Evolutionary conservation across 306 rosid species (phyloP), one percentile per base, ranked within the genome.

Genomic region (Trichosanthes cucumerina): DNA sequence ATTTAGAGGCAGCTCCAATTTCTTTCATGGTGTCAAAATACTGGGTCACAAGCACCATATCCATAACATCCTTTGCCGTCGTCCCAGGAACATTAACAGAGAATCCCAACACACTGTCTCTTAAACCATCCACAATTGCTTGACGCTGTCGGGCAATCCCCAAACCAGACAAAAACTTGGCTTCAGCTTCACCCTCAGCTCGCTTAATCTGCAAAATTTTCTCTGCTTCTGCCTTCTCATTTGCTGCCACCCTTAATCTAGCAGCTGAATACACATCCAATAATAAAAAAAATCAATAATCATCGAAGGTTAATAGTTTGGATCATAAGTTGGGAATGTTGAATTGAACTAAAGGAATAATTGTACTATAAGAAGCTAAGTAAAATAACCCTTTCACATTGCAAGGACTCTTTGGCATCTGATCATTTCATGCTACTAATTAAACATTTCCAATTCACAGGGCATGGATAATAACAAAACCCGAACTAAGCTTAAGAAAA

Each of bases 11-110:
- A 53, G 98, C 97, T 1, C 98, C 98, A 46, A 94, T 94, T 70
- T 94, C 98, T 85, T 92, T 94, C 98, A 92, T 90, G 56, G 98
- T 94, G 81, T 94, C 98, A 65, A 94, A 94, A 79, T 94, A 94
- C 81, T 94, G 98, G 26, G 97, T 92, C 80, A 94, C 95, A 57
- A 94, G 93, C 62, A 94, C 97, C 98, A 94, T 94, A 87, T 94
- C 98, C 97, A 94, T 90, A 78, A 94, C 97, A 84, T 94, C 96
- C 88, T 89, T 94, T 1, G 97, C 87, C 1, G 92, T 87, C 1
- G 97, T 94, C 72, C 98, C 98, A 0, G 97, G 98, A 71, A 94
- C 98, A 83, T 94, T 94, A 24, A 84, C 88, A 34, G 97, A 83
- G 86, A 94, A 94, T 23, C 93, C 98, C 74, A 94, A 79, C 78